Conservation (phyloP, 75 land plant species). For the Picea glauca region DNA sequence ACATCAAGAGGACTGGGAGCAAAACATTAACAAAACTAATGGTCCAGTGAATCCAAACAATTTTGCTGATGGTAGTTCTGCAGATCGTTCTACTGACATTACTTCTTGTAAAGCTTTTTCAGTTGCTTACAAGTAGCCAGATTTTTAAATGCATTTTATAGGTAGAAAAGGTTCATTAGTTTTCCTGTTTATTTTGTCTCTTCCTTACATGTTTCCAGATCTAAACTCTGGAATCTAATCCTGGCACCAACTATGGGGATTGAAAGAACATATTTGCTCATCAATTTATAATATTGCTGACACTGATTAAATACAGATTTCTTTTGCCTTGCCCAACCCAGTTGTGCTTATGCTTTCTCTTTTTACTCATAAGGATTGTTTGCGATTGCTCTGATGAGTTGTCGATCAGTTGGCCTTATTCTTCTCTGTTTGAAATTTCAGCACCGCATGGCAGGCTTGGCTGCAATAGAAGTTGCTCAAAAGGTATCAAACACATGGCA, state of each 20-base stretch:
- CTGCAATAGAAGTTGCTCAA: slow-evolving; percentile 92
- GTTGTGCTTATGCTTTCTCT: not conserved
- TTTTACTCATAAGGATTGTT: not conserved
- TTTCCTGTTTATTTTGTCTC: not conserved
- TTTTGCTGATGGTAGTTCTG: too few species aligned
- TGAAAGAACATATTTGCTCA: not conserved
- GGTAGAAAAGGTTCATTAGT: too few species aligned
- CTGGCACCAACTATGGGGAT: not conserved
- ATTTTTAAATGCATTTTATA: too few species aligned
- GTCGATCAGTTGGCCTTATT: slow-evolving; percentile 4
- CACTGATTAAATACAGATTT: not conserved
- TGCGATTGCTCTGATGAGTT: not conserved
- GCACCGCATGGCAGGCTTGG: slow-evolving; percentile 99
- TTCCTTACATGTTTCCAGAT: not conserved
- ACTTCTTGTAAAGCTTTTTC: too few species aligned
- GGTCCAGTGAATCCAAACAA: too few species aligned
- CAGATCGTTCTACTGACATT: too few species aligned
- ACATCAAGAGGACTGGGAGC: too few species aligned
- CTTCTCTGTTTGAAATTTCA: slow-evolving; percentile 22
- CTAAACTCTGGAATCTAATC: not conserved
- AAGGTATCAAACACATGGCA: slow-evolving; percentile 83
- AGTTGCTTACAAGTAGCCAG: too few species aligned
- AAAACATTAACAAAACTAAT: too few species aligned
- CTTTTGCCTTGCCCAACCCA: not conserved
- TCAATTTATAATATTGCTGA: not conserved